Base-by-base conservation (phyloP, 1,139 yeast species). In the Pichia sp. region DNA sequence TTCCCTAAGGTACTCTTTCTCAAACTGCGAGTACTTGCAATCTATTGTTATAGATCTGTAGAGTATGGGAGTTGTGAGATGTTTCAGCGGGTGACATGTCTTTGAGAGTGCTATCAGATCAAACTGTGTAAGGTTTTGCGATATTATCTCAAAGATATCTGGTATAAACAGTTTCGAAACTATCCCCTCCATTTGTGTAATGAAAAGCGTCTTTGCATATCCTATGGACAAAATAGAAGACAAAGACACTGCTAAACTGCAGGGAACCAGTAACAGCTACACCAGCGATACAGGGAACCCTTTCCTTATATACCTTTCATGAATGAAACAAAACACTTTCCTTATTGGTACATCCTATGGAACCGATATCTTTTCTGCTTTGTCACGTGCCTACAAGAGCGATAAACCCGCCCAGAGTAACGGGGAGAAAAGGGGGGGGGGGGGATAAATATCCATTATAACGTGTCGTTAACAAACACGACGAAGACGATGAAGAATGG, bases 21-120 rank as follows among this genome's bases (percentile, higher is more conserved):
- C 67, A 52, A 66, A 64, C 32, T 56, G 61, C 4, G 57, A 53
- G 49, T 54, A 65, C 13, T 56, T 55, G 5, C 58, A 47, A 45
- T 65, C 63, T 5, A 65, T 51, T 2, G 62, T 61, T 36, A 65
- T 58, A 2, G 59, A 56, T 29, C 49, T 43, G 50, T 62, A 64
- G 26, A 64, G 51, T 13, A 42, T 52, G 1, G 47, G 45, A 5
- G 34, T 55, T 7, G 59, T 38, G 2, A 60, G 23, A 6, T 16
- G 10, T 41, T 58, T 30, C 16, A 61, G 57, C 8, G 29, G 13
- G 7, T 53, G 46, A 49, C 54, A 53, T 3, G 58, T 54, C 34
- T 41, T 54, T 0, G 54, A 46, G 8, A 65, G 42, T 26, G 55
- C 43, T 16, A 59, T 29, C 15, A 59, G 48, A 49, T 64, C 69